Base-by-base conservation (phyloP, 2,329 filamentous ascomycete genomes). In the Penicillium sp. region DNA sequence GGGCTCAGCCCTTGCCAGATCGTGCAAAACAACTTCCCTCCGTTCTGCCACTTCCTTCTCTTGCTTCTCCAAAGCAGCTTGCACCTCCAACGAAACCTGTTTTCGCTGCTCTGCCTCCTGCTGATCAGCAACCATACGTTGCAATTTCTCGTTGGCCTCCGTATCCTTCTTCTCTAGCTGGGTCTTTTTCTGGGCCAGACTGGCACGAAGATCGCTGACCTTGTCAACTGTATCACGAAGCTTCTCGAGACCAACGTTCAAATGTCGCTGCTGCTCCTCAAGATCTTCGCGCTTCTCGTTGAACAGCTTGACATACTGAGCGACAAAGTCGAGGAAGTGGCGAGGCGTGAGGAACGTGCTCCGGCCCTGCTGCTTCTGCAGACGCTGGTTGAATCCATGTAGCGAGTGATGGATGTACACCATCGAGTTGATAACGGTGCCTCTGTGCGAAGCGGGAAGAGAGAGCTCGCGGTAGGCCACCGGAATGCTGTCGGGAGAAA, bases 161-260 rank as follows among this genome's bases (percentile, higher is more conserved):
- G 85, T 84, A 65, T 96, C 89, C 74, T 98, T 98, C 69, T 84
- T 86, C 70, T 96, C 90, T 6, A 98, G 79, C 68, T 97, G 89
- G 1, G 81, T 83, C 75, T 96, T 95, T 81, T 98, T 98, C 72
- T 95, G 86, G 1, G 91, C 91, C 50, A 99, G 79, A 71, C 90
- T 96, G 59, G 82, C 85, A 62, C 92, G 86, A 52, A 98, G 79
- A 69, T 97, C 92, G 53, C 89, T 85, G 48, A 99, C 93, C 75
- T 98, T 97, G 71, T 95, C 90, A 20, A 97, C 91, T 2, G 93
- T 98, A 72, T 97, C 93, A 60, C 89, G 83, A 25, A 99, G 78
- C 71, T 99, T 99, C 75, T 98, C 93, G 1, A 99, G 81, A 78
- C 93, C 95, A 49, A 97, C 91, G 64, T 98, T 98, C 55, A 99